Evolutionary conservation across 768 basidiomycete species (phyloP).

Genomic region (Podaxis mareebaensis): DNA sequence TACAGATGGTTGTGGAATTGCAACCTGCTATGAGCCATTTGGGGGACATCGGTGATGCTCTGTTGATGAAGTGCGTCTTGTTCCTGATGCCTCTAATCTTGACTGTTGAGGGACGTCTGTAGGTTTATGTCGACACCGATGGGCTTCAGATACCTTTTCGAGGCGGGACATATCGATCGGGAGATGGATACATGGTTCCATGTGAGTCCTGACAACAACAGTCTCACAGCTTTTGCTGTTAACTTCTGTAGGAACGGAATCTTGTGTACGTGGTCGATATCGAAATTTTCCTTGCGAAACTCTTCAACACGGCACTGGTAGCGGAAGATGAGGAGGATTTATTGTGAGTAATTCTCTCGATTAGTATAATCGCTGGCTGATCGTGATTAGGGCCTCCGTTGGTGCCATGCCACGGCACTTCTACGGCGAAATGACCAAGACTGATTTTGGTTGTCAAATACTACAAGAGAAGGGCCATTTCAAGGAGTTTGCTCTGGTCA

Average conservation of each 20-base stretch:
- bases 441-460: slow-evolving; percentile 90
- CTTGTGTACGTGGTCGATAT: slow-evolving; percentile 91
- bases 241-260: slow-evolving; percentile 76
- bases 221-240: neutral
- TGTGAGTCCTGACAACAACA: slow-evolving; percentile 43
- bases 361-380: neutral
- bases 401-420: slow-evolving; percentile 93
- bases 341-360: slow-evolving; percentile 36
- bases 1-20: slow-evolving; percentile 92
- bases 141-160: slow-evolving; percentile 90
- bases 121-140: slow-evolving; percentile 95
- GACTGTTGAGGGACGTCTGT: neutral
- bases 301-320: slow-evolving; percentile 56
- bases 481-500: slow-evolving; percentile 85
- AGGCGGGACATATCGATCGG: slow-evolving; percentile 88
- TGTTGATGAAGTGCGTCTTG: slow-evolving; percentile 75
- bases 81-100: neutral
- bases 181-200: slow-evolving; percentile 98
- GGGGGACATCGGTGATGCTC: slow-evolving; percentile 86
- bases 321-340: slow-evolving; percentile 71
- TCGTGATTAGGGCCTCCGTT: slow-evolving; percentile 62
- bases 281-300: slow-evolving; percentile 86
- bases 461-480: slow-evolving; percentile 92
- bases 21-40: slow-evolving; percentile 95
- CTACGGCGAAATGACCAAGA: slow-evolving; percentile 97